phyloP scores from a whole-genome alignment of 768 basidiomycete genomes.

The Psilocybe azurescens region DNA sequence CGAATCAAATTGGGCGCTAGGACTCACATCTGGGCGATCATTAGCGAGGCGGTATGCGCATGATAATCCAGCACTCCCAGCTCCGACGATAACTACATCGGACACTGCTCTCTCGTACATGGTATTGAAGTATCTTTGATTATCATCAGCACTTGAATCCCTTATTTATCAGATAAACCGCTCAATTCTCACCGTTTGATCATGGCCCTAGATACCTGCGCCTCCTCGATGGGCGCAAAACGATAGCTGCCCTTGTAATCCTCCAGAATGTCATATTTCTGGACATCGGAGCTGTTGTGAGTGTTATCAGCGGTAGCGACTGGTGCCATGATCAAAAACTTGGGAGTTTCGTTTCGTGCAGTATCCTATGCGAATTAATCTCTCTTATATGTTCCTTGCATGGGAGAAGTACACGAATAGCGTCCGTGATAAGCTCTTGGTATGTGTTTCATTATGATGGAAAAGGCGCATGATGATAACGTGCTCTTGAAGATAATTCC shows the following conservation, averaged over 20 bases:
- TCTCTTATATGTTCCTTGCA: constrained; percentile 13
- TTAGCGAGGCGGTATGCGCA: constrained; percentile 78
- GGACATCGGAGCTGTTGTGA: constrained; percentile 16
- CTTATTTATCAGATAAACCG: not conserved
- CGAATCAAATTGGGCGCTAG: not conserved
- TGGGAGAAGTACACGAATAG: constrained; percentile 16
- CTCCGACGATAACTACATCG: constrained; percentile 80
- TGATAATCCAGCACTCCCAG: constrained; percentile 71
- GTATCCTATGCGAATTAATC: not conserved
- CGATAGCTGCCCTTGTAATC: constrained; percentile 68
- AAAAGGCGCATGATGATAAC: constrained; percentile 6
- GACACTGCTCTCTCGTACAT: constrained; percentile 80
- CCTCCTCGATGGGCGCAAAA: constrained; percentile 78
- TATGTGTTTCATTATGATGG: constrained; percentile 16
- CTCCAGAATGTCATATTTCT: constrained; percentile 47
- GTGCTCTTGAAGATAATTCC: not conserved
- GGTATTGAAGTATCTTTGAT: constrained; percentile 66
- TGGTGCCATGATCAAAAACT: constrained; percentile 28
- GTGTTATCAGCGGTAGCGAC: constrained; percentile 25
- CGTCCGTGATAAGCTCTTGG: constrained; percentile 14
- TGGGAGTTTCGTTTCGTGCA: not conserved
- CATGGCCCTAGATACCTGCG: constrained; percentile 79
- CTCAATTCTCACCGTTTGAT: constrained; percentile 57
- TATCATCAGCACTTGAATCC: not conserved
- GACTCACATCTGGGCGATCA: constrained; percentile 63